Evolutionary conservation across 208 protist genomes (phyloP).

Genomic region (Acanthamoeba lugdunensis): DNA sequence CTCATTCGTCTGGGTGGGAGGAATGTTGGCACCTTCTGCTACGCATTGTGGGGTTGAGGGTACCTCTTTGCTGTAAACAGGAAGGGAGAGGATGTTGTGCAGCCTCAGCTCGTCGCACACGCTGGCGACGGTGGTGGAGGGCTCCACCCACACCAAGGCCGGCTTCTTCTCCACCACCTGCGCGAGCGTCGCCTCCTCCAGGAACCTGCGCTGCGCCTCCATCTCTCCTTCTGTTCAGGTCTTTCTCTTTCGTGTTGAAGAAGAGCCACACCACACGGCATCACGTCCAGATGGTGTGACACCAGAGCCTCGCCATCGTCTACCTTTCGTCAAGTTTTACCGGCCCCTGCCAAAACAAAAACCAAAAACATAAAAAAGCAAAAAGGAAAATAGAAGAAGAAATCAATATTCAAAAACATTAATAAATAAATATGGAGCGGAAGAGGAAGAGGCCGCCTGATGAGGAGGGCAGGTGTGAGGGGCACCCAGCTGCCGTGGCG

Average conservation of each 20-base stretch:
- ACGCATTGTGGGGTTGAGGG: not conserved
- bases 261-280: too few relatives aligned
- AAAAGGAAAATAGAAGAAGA: too few relatives aligned
- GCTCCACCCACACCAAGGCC: conserved; percentile 3
- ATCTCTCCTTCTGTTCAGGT: not conserved
- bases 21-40: too few relatives aligned
- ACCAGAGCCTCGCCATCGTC: not conserved
- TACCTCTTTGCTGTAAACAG: conserved; percentile 10
- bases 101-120: conserved; percentile 11
- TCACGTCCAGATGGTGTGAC: too few relatives aligned
- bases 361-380: not conserved
- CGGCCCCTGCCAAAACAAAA: not conserved
- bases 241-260: not conserved
- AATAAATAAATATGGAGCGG: not conserved
- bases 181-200: not conserved
- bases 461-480: not conserved
- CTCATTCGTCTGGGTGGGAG: not conserved
- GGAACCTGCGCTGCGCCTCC: conserved; percentile 16
- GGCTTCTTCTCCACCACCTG: not conserved
- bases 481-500: too few relatives aligned
- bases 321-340: not conserved
- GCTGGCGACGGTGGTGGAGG: not conserved
- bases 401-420: not conserved
- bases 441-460: not conserved
- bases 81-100: conserved; percentile 21